phyloP scores from a whole-genome alignment of 305 asterid genomes.

The Fraxinus floribunda region DNA sequence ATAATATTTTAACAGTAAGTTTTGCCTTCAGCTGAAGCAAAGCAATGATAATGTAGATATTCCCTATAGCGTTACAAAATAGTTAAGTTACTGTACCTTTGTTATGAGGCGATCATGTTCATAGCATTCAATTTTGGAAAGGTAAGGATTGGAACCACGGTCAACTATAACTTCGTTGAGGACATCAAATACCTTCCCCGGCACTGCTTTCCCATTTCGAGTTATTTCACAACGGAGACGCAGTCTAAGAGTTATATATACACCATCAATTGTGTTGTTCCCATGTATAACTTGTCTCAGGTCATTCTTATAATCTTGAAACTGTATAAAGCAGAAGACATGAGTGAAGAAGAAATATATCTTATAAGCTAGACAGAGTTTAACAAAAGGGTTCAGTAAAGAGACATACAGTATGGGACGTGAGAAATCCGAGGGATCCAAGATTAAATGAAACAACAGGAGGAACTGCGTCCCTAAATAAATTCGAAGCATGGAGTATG shows the following conservation, averaged over 20 bases:
- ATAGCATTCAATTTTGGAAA: constrained; percentile 90
- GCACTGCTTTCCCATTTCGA: constrained; percentile 85
- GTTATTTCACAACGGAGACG: constrained; percentile 93
- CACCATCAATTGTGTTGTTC: constrained; percentile 79
- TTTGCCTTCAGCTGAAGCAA: constrained; percentile 1
- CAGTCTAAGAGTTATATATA: constrained; percentile 94
- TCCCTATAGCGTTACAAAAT: background rate
- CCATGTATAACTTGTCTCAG: constrained; percentile 86
- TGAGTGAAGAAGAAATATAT: constrained; percentile 22
- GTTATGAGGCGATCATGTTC: constrained; percentile 98
- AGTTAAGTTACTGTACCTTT: constrained; percentile 48
- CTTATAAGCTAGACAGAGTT: constrained; percentile 15
- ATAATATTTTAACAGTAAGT: background rate
- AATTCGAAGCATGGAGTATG: constrained; percentile 94
- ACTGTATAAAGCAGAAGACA: constrained; percentile 43
- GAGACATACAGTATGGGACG: constrained; percentile 81
- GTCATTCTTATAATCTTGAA: constrained; percentile 76
- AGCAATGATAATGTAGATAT: background rate
- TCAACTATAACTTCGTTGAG: constrained; percentile 93
- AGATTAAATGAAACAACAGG: constrained; percentile 98
- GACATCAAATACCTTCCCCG: constrained; percentile 90
- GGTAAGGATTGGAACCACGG: constrained; percentile 98
- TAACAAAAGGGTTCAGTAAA: constrained; percentile 28
- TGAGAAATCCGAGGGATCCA: constrained; percentile 96
- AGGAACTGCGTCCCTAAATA: constrained; percentile 95